Conservation (phyloP, 1,284 basidiomycete genomes). For the Hemileia vastatrix region DNA sequence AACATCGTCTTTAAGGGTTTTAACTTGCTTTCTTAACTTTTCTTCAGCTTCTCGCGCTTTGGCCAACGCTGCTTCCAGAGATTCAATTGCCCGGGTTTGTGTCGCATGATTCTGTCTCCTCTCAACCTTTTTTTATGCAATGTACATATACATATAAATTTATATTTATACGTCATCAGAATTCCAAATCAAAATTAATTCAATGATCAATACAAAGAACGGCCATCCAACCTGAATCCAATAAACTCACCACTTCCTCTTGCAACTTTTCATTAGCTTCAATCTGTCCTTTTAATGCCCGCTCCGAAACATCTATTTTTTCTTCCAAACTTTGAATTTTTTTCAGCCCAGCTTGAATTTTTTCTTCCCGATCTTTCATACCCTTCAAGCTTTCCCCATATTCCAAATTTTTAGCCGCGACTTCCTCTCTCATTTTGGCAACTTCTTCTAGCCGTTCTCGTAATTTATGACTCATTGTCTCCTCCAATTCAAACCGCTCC, state of each 20-base stretch:
- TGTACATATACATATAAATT: neutral
- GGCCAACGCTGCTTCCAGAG: neutral
- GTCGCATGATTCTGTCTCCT: neutral
- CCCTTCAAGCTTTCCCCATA: slow-evolving; percentile 16
- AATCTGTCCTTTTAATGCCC: neutral
- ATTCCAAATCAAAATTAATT: neutral
- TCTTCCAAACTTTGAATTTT: slow-evolving; percentile 4
- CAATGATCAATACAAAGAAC: neutral
- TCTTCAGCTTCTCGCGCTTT: neutral
- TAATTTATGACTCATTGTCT: slow-evolving; percentile 7
- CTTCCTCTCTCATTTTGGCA: neutral
- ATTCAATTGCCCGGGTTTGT: neutral
- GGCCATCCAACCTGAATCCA: neutral
- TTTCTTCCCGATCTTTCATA: slow-evolving; percentile 14
- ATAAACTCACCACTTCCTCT: slow-evolving; percentile 6
- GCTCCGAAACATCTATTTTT: neutral
- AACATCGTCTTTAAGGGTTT: slow-evolving; percentile 12
- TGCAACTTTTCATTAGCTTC: neutral
- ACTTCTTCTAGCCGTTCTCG: slow-evolving; percentile 8
- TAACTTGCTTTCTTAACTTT: neutral
- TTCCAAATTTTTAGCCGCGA: slow-evolving; percentile 8
- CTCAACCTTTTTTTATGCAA: neutral
- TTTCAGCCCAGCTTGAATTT: slow-evolving; percentile 3
- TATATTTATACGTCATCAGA: neutral
- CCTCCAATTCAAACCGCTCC: slow-evolving; percentile 14